Base-by-base conservation (phyloP, 1,284 basidiomycete genomes). In the Cerioporus squamosus region DNA sequence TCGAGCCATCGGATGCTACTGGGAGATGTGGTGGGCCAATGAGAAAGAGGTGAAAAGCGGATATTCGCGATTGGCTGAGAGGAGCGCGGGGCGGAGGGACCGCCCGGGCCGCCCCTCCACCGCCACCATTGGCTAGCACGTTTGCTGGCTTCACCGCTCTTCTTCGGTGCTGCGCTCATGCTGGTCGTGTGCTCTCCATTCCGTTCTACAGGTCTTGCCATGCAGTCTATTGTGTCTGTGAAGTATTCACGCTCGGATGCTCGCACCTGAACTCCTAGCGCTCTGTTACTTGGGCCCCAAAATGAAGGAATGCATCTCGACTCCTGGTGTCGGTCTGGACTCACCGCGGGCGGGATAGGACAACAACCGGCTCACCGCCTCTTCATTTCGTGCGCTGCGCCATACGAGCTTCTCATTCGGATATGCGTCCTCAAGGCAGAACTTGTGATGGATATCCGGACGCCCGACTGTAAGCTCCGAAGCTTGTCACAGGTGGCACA, bases 231-330 rank as follows among this genome's bases (percentile, higher is more conserved):
- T 18, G 39, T 31, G 9, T 31, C 23, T 12, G 12, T 42, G n/a
- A 18, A 18, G n/a, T 22, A 18, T 33, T 43, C 17, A 12, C 17
- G 3, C 6, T 33, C 46, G 46, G 39, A 44, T 9, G 29, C 33
- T 18, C 47, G 53, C 47, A 17, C 23, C 44, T 44, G 53, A 43
- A 40, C 9, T 36, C 42, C 53, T 50, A 22, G 42, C 47, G 53
- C 53, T 36, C 47, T 29, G 26, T 12, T 55, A 49, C 33, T 20
- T 29, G 53, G 40, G 39, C 46, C 53, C 53, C 47, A 55, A 24
- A 54, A 55, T 55, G 53, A 12, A 55, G 46, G 39, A 55, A 14
- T 20, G 2, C 26, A 29, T 53, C 44, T 53, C 31, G 43, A 44
- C 17, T 12, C 15, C 23, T 12, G 18, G 22, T 2, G 14, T 8